Evolutionary conservation across 2,329 filamentous ascomycete species (phyloP), one percentile per base, ranked within the genome.

Genomic region (Drechmeria coniospora): DNA sequence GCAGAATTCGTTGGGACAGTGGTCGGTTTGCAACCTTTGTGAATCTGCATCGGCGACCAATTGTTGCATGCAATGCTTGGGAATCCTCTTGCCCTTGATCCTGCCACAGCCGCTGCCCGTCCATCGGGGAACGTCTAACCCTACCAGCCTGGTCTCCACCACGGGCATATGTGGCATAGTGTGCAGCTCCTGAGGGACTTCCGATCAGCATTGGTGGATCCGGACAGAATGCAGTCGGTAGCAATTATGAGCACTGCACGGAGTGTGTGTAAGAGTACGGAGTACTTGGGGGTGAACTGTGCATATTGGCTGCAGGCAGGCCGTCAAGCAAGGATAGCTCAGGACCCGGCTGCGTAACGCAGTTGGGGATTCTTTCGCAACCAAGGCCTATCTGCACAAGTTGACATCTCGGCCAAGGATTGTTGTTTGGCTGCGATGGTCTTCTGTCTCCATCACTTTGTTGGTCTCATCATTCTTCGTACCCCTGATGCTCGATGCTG

Each of bases 131-230:
- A 21, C 15, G 25, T 20, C 23, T 19, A 20, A 19, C 25, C 29
- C 28, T 21, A 9, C 32, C 30, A 28, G 33, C 31, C 32, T 30
- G 34, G 29, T 30, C 25, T 34, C 35, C 29, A 33, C 28, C 28
- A 30, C 32, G 23, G 34, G 27, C 21, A 25, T 27, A 32, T 28
- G 27, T 27, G 31, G 36, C 26, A 30, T 35, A 33, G 34, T 33
- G 36, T n/a, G 30, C 32, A 26, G 32, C 23, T n/a, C 23, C 23
- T 27, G 29, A 35, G 35, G 31, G 27, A 32, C 35, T 30, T 38
- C 35, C 31, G 33, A 36, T 33, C 26, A 36, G 27, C 31, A 25
- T 27, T 20, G 28, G 35, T 34, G 31, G 36, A 32, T 23, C 29
- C 22, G 23, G 24, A 30, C 21, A 29, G 15, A 21, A 31, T 21